Percentiles rank a stretch among this genome's conserved stretches.
phyloP scores from a whole-genome alignment of 2,329 filamentous ascomycete genomes.

The Xylaria sp. region DNA sequence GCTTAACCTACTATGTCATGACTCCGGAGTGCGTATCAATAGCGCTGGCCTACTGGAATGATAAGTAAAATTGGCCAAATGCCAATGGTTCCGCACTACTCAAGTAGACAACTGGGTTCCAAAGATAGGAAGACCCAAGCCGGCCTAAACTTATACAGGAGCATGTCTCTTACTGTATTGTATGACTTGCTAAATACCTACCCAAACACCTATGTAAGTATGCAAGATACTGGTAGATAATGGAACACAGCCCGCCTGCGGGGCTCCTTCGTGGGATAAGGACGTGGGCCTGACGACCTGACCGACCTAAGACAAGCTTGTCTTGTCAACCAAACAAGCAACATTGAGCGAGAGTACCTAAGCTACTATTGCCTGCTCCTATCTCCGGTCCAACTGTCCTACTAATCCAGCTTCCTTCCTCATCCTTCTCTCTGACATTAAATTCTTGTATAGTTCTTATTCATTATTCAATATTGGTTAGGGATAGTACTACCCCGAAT shows the following conservation, averaged over 20 bases:
- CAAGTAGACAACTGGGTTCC: constrained; percentile 12
- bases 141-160: constrained; percentile 6
- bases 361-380: constrained; percentile 9
- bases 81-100: constrained; percentile 25
- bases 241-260: constrained; percentile 25
- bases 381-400: constrained; percentile 23
- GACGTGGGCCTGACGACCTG: constrained; percentile 9
- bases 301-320: constrained; percentile 1
- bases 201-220: background rate
- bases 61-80: constrained; percentile 30
- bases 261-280: constrained; percentile 18
- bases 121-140: constrained; percentile 24
- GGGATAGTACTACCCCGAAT: background rate
- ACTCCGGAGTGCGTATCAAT: constrained; percentile 15
- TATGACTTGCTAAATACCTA: background rate
- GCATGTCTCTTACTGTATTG: constrained; percentile 17
- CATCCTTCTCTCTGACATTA: background rate
- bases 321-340: constrained; percentile 18
- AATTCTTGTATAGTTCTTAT: constrained; percentile 9
- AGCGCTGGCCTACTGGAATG: constrained; percentile 21
- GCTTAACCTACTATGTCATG: background rate
- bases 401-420: background rate
- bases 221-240: background rate
- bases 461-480: constrained; percentile 5
- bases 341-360: constrained; percentile 19